These are phyloP conservation scores for Coffea humblotiana DNA, from an alignment of 305 asterid species.

Conservation along the genomic window DNA sequence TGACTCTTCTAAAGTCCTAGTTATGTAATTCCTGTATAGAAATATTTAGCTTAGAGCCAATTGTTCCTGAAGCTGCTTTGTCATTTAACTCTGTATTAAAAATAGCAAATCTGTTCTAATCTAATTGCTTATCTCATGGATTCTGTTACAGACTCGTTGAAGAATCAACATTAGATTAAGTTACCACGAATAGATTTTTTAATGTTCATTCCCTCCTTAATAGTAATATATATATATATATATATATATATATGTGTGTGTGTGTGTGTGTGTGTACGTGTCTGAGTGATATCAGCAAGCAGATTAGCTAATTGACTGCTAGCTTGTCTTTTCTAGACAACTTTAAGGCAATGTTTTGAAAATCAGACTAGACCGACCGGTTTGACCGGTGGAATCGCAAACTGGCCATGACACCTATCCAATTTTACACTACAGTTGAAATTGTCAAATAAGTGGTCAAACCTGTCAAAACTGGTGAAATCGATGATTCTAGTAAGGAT, in stretches of 20 bases:
- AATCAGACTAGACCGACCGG: too few species aligned
- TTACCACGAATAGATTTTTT: background rate
- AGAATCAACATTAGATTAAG: background rate
- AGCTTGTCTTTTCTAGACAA: too few species aligned
- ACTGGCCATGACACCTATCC: too few species aligned
- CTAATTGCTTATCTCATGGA: background rate
- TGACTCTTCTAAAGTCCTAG: background rate
- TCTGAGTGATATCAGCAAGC: background rate
- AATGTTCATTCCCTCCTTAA: background rate
- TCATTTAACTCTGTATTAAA: background rate
- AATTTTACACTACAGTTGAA: too few species aligned
- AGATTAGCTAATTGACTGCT: too few species aligned
- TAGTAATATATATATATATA: too few species aligned
- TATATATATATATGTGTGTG: too few species aligned
- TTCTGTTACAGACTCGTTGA: background rate
- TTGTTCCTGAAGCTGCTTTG: background rate
- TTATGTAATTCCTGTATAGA: background rate
- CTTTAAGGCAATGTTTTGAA: too few species aligned
- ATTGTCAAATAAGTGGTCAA: too few species aligned
- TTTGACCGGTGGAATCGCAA: too few species aligned
- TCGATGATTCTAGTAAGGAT: too few species aligned
- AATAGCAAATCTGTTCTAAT: background rate
- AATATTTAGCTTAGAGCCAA: background rate
- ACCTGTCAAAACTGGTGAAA: too few species aligned
- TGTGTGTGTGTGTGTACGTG: background rate